Base-by-base conservation (phyloP, 352 stramenopile genomes). In the Pythium monospermum region DNA sequence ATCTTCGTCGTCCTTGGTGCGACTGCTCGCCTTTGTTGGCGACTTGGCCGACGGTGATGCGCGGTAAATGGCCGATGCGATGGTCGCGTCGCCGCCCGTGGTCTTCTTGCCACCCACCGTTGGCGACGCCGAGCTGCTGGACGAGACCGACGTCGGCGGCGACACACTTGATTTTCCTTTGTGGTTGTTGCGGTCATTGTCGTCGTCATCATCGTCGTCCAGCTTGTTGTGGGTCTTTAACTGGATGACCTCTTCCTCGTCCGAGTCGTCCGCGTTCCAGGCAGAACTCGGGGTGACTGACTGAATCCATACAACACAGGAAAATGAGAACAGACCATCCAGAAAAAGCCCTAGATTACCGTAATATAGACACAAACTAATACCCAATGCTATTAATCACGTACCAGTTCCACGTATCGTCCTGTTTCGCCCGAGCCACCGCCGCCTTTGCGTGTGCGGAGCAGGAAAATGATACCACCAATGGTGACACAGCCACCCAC, bases 251-350 rank as follows among this genome's bases (percentile, higher is more conserved):
- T 91, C 79, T 52, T 91, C 79, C 69, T 93, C 82, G 57, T 93
- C 82, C 27, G 79, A 93, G 52, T 93, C 79, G 42, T 93, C 79
- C 8, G 71, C 58, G 42, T 74, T 85, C 82, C 82, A 93, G 6
- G 82, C 82, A 25, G 78, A 87, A 30, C 72, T 89, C 4, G 79
- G 79, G 21, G 82, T 93, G 46, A 90, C 69, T 28, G 73, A 70
- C 82, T 93, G 64, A 16, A 40, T 18, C 13, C 25, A 21, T 7
- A 59, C 39, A 53, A 10, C 16, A 51, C 26, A 53, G 10, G 2
- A 49, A 5, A 18, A 66, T 22, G 43, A 39, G 33, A 26, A 37
- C 11, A 41, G 22, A 45, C 16, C 26, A 6, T 43, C 4, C 36
- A 51, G 27, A 19, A 59, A 38, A 21, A 48, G n/a, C n/a, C n/a